phyloP scores from a whole-genome alignment of 345 rosid species.

The Barbarea vulgaris region DNA sequence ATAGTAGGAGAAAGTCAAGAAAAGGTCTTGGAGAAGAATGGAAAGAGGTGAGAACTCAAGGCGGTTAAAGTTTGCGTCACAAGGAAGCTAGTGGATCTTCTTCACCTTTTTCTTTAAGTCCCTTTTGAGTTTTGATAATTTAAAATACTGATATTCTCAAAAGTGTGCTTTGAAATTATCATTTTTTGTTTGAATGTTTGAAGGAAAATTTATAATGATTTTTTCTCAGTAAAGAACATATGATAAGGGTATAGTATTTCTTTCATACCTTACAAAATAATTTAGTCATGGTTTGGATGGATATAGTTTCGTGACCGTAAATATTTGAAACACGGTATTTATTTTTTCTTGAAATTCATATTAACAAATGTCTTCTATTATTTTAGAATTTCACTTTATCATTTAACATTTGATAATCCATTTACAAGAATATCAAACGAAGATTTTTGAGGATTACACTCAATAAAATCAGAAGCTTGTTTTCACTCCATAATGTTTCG shows the following conservation, averaged over 20 bases:
- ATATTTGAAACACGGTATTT: neutral
- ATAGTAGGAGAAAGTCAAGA: constrained; percentile 24
- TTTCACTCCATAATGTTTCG: neutral
- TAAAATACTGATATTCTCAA: neutral
- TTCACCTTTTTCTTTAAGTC: constrained; percentile 13
- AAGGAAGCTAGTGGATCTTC: constrained; percentile 38
- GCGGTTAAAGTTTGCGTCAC: constrained; percentile 41
- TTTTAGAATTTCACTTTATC: neutral
- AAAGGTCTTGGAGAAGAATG: constrained; percentile 10
- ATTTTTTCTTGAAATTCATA: neutral
- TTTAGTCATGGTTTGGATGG: neutral
- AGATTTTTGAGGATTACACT: neutral
- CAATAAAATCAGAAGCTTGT: neutral
- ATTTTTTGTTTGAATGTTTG: neutral
- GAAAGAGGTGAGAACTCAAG: constrained; percentile 38
- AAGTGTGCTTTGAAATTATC: neutral
- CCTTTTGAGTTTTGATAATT: neutral
- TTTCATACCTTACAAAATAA: neutral
- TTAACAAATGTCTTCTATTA: neutral
- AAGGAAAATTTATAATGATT: neutral
- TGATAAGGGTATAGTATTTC: neutral
- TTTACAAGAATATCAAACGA: neutral
- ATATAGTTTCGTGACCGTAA: neutral
- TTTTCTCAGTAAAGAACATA: neutral
- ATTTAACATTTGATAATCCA: neutral